Evolutionary conservation across 176 grass and related monocot genomes (phyloP), one percentile per base, ranked within the genome.

Genomic region (Zoysia pacifica): DNA sequence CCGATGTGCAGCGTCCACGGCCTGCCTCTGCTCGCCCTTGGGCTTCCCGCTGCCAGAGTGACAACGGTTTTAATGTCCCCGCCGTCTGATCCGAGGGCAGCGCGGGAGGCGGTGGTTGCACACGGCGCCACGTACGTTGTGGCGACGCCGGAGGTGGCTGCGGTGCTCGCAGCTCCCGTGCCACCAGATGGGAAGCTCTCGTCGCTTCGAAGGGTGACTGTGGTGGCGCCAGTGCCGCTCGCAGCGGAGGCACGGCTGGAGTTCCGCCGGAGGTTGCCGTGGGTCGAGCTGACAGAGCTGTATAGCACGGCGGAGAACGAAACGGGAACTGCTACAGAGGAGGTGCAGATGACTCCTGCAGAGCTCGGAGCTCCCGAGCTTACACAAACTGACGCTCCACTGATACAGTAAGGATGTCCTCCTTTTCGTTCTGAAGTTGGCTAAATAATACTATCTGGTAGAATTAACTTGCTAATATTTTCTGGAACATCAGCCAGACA

Each of bases 51-150:
- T 2, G 78, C 78, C 3, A 65, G 72, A 20, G 82, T 2, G 0
- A 81, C 87, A 14, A 85, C 82, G 6, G 60, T 89, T 78, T 65
- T 85, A 42, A 9, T 50, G 65, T 4, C 77, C 43, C 58, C 16
- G 42, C 35, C 52, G 5, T n/a, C 35, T 11, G 73, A 85, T 11
- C 18, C 67, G 14, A 19, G 2, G 49, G 67, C 49, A 15, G 48
- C 40, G 2, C 72, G 76, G n/a, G 81, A 62, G 1, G 64, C 55
- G 1, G 82, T 81, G 49, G 82, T 59, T 43, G 2, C 49, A 7
- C 83, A 86, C 43, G 43, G 63, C 12, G 86, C 80, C 20, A 88
- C 83, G 1, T 66, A 88, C 82, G 36, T 91, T 12, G 74, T 85
- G 16, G 82, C 65, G 1, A 72, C 80, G 48, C 69, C 79, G 0